phyloP scores from a whole-genome alignment of 1,284 basidiomycete species.

The Cerioporus squamosus region DNA sequence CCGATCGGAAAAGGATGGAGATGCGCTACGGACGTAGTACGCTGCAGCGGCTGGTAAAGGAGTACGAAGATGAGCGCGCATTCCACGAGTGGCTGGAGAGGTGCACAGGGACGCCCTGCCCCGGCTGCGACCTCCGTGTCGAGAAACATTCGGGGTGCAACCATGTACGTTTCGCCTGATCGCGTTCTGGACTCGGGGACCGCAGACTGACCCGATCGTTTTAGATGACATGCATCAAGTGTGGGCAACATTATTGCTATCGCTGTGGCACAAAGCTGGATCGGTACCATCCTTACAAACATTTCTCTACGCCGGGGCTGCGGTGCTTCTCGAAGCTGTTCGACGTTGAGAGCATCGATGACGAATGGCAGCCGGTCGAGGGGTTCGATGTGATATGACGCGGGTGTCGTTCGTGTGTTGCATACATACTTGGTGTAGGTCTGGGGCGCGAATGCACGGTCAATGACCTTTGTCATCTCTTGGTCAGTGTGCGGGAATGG shows the following conservation, averaged over 20 bases:
- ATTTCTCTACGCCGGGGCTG: slow-evolving; percentile 63
- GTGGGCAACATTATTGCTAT: slow-evolving; percentile 78
- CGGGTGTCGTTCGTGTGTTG: neutral
- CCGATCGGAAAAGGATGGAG: slow-evolving; percentile 55
- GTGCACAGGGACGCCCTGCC: slow-evolving; percentile 66
- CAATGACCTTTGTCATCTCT: too few species aligned
- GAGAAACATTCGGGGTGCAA: slow-evolving; percentile 80
- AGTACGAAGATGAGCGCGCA: slow-evolving; percentile 67
- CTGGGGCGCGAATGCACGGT: too few species aligned
- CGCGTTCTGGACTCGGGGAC: neutral
- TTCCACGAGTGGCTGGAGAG: slow-evolving; percentile 67
- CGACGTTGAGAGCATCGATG: slow-evolving; percentile 51
- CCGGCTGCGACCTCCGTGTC: slow-evolving; percentile 68
- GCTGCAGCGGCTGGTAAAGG: slow-evolving; percentile 57
- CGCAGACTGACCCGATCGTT: neutral
- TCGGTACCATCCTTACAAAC: slow-evolving; percentile 62
- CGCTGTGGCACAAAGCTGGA: slow-evolving; percentile 64
- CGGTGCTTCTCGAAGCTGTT: slow-evolving; percentile 71
- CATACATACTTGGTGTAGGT: neutral
- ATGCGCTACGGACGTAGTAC: slow-evolving; percentile 62
- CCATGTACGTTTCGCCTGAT: slow-evolving; percentile 54
- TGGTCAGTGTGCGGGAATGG: neutral
- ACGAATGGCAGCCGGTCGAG: slow-evolving; percentile 59
- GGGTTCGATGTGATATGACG: slow-evolving; percentile 40
- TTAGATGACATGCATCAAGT: slow-evolving; percentile 77